These are phyloP conservation scores for Diutina pseudorugosa DNA, from an alignment of 1,139 yeast species.

Conservation along the genomic window DNA sequence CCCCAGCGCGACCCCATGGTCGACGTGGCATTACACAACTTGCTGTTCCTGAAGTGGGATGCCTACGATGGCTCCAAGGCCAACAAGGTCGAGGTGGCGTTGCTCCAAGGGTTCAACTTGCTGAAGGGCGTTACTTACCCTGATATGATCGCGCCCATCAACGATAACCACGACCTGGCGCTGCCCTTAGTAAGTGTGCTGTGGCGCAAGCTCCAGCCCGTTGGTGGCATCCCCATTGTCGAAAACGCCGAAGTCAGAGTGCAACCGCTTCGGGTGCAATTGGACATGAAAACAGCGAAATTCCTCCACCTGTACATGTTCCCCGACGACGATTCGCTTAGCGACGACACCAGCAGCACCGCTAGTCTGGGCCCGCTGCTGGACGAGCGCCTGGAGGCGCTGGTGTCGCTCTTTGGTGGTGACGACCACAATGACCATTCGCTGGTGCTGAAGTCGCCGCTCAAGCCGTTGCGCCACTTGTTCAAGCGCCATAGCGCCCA, in stretches of 20 bases:
- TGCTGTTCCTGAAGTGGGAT: conserved; percentile 50
- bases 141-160: conserved; percentile 51
- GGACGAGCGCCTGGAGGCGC: not conserved
- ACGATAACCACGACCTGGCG: conserved; percentile 8
- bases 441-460: not conserved
- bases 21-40: conserved; percentile 57
- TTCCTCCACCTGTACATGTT: conserved; percentile 52
- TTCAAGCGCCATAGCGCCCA: conserved; percentile 1
- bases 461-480: not conserved
- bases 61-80: conserved; percentile 42
- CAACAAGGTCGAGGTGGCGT: conserved; percentile 44
- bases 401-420: not conserved
- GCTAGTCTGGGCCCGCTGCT: not conserved
- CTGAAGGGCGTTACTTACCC: conserved; percentile 54
- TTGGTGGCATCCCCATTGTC: conserved; percentile 72
- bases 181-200: conserved; percentile 37
- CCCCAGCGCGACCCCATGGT: conserved; percentile 52
- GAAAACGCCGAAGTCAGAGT: conserved; percentile 36
- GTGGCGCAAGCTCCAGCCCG: conserved; percentile 70
- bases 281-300: conserved; percentile 60
- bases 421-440: not conserved
- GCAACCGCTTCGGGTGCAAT: conserved; percentile 59
- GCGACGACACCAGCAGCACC: not conserved
- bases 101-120: conserved; percentile 65
- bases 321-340: conserved; percentile 28